Base-by-base conservation (phyloP, 2,329 filamentous ascomycete species). In the Alternaria novae-zelandiae region DNA sequence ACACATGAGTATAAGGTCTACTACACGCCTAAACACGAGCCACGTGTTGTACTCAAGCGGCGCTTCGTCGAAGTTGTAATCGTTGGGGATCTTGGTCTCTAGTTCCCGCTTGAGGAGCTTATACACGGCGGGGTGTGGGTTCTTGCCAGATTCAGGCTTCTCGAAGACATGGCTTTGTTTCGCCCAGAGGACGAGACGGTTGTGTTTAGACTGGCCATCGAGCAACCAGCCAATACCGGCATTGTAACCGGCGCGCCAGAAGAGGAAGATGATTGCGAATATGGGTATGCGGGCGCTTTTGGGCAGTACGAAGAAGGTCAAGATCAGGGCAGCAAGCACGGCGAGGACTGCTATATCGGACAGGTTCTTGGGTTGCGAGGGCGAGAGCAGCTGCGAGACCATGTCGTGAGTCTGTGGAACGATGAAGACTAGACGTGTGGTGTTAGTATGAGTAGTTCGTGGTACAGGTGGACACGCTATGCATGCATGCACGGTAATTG, bases 21-120 rank as follows among this genome's bases (percentile, higher is more conserved):
- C 96, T 30, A 98, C 88, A 73, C 96, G 90, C 71, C 96, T 91
- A 83, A 99, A 99, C 70, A 97, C 89, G 60, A 99, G 87, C 96
- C 96, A 99, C 45, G 96, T 97, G 83, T 99, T 99, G 87, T 98
- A 99, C 86, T 99, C 96, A 79, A 98, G 86, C 15, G 96, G 96
- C 0, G 95, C 95, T 72, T 92, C 88, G 73, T 97, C 94, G 77
- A 99, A 97, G 68, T 90, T 89, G 84, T 98, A 99, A 83, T 99
- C 94, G 74, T 91, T 87, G 4, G 92, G 91, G 66, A 99, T 97
- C 83, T 99, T 98, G 73, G 93, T 91, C 82, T 98, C 94, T 80
- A 97, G 87, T 81, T 99, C 96, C 63, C 86, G 86, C 81, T 97
- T 97, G 73, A 99, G 85, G 67, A 97, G 86, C 44, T 87, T 86